These are phyloP conservation scores for Malus fusca DNA, from an alignment of 306 rosid genomes.

Conservation along the genomic window DNA sequence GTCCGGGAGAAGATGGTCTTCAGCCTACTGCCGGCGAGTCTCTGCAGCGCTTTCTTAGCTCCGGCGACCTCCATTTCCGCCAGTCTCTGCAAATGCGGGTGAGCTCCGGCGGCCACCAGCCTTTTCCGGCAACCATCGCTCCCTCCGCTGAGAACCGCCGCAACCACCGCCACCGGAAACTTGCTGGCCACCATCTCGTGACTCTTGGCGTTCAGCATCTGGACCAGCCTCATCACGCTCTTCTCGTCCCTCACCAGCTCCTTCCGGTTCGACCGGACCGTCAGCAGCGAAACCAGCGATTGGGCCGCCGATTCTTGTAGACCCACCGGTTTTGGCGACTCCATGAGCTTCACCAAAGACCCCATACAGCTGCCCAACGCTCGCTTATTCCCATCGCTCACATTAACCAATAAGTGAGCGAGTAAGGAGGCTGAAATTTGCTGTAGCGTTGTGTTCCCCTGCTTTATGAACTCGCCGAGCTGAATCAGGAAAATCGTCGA, in stretches of 20 bases:
- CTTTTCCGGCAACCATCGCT: slow-evolving; percentile 43
- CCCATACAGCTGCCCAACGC: slow-evolving; percentile 45
- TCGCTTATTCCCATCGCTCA: slow-evolving; percentile 52
- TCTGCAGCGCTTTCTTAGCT: slow-evolving; percentile 42
- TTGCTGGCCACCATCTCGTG: slow-evolving; percentile 21
- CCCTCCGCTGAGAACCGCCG: slow-evolving; percentile 34
- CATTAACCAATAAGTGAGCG: slow-evolving; percentile 16
- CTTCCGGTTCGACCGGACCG: slow-evolving; percentile 49
- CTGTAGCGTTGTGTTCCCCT: slow-evolving; percentile 34
- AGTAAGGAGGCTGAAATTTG: slow-evolving; percentile 40
- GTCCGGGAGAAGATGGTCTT: slow-evolving; percentile 36
- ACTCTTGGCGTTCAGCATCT: slow-evolving; percentile 38
- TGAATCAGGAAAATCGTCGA: slow-evolving; percentile 36
- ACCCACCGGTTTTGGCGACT: slow-evolving; percentile 49
- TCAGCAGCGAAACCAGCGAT: slow-evolving; percentile 30
- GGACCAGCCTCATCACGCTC: slow-evolving; percentile 44
- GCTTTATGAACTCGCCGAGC: slow-evolving; percentile 39
- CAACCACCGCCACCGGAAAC: slow-evolving; percentile 28
- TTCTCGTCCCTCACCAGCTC: slow-evolving; percentile 49
- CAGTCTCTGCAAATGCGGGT: slow-evolving; percentile 32
- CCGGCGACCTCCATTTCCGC: slow-evolving; percentile 42
- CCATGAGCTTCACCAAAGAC: slow-evolving; percentile 48
- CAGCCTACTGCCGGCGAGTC: slow-evolving; percentile 43
- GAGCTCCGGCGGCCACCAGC: slow-evolving; percentile 35
- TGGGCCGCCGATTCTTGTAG: slow-evolving; percentile 38